Evolutionary conservation across 805 yeast species (phyloP).

Genomic region (Henningerozyma blattae): DNA sequence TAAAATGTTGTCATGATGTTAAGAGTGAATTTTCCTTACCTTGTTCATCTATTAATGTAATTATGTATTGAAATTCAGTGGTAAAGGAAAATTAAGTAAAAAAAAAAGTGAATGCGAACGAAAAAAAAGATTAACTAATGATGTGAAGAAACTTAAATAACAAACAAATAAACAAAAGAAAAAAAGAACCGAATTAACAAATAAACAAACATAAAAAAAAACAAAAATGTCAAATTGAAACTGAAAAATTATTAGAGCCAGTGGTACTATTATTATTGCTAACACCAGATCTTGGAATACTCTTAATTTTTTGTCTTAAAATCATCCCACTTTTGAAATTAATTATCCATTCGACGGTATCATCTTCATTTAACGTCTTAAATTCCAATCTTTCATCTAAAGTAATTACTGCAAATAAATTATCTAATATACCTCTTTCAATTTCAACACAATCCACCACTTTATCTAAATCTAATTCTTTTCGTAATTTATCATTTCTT

Average conservation of each 20-base stretch:
- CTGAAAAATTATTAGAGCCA: not conserved
- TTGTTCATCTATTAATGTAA: too few species aligned
- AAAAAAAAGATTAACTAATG: too few species aligned
- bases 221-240: too few species aligned
- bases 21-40: too few species aligned
- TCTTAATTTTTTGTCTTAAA: conserved; percentile 6
- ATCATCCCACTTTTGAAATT: conserved; percentile 12
- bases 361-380: conserved; percentile 10
- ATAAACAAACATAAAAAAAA: too few species aligned
- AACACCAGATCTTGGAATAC: not conserved
- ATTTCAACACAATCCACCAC: conserved; percentile 13
- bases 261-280: not conserved
- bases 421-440: conserved; percentile 6
- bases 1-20: too few species aligned
- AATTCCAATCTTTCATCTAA: conserved; percentile 10
- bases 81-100: too few species aligned
- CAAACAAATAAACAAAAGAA: too few species aligned
- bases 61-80: too few species aligned
- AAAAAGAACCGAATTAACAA: conserved; percentile 1
- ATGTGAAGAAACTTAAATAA: not conserved
- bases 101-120: too few species aligned
- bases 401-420: conserved; percentile 11
- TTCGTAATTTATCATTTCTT: conserved; percentile 8
- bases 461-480: conserved; percentile 5
- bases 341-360: conserved; percentile 16